Evolutionary conservation across 2,329 filamentous ascomycete genomes (phyloP).

Genomic region (Phoma sp.): DNA sequence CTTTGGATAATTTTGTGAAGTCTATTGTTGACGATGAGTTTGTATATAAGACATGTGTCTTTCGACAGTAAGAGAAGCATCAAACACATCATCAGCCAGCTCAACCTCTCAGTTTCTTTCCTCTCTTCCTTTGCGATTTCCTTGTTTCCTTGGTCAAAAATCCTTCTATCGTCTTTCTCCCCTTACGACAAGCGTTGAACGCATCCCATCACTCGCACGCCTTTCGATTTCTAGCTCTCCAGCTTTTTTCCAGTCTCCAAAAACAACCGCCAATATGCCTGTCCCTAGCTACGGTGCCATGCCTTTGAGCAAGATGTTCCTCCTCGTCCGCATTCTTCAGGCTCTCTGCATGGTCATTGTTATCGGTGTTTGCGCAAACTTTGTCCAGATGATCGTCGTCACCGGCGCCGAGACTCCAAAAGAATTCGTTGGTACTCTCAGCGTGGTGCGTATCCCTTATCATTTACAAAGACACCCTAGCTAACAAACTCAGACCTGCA

Average conservation of each 20-base stretch:
- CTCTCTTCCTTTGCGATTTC: slow-evolving; percentile 36
- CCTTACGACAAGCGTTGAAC: slow-evolving; percentile 14
- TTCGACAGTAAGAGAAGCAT: slow-evolving; percentile 22
- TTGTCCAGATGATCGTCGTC: slow-evolving; percentile 76
- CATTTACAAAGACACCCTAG: not conserved
- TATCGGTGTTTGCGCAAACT: slow-evolving; percentile 81
- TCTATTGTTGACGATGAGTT: slow-evolving; percentile 3
- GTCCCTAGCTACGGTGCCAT: slow-evolving; percentile 69
- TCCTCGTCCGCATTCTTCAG: slow-evolving; percentile 73
- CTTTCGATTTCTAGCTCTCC: not conserved
- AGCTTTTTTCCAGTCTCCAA: not conserved
- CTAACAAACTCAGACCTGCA: slow-evolving; percentile 65
- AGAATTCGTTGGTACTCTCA: slow-evolving; percentile 78
- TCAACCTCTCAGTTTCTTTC: slow-evolving; percentile 43
- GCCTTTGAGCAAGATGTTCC: slow-evolving; percentile 76
- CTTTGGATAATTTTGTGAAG: slow-evolving; percentile 14
- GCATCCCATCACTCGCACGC: slow-evolving; percentile 4
- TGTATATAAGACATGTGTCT: slow-evolving; percentile 15
- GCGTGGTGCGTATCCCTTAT: slow-evolving; percentile 67
- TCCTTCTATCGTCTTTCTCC: slow-evolving; percentile 22
- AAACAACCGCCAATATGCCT: slow-evolving; percentile 52
- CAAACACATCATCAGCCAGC: slow-evolving; percentile 43
- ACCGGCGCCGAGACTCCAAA: slow-evolving; percentile 69
- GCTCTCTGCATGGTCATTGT: slow-evolving; percentile 74
- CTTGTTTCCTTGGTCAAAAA: slow-evolving; percentile 40